A percentile compares a stretch with the other conserved stretches of the same genome.
phyloP scores from a whole-genome alignment of 2,329 filamentous ascomycete species.

The Tolypocladium album region DNA sequence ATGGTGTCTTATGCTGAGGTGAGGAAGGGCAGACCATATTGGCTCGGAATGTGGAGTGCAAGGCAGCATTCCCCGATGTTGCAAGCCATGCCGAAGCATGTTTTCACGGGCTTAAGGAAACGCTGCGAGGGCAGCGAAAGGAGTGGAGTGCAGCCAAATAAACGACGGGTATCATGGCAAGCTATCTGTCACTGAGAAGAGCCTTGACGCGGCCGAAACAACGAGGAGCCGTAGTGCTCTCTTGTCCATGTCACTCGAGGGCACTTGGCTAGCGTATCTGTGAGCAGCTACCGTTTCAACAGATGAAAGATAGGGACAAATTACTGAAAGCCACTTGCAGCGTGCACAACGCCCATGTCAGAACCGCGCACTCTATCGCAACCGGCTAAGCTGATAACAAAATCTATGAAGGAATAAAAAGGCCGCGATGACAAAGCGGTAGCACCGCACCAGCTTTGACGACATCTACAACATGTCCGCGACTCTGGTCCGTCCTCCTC shows the following conservation, averaged over 20 bases:
- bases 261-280: not conserved
- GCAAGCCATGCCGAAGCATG: not conserved
- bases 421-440: conserved; percentile 14
- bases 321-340: not conserved
- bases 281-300: no score
- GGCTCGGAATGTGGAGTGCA: not conserved
- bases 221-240: no score
- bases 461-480: conserved; percentile 13
- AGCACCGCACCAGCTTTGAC: conserved; percentile 3
- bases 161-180: not conserved
- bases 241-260: not conserved
- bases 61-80: no score
- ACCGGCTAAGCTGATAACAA: not conserved
- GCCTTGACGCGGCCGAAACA: not conserved
- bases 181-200: not conserved
- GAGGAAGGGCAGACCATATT: not conserved
- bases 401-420: not conserved
- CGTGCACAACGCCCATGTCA: no score
- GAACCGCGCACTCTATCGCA: not conserved
- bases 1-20: not conserved
- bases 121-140: not conserved
- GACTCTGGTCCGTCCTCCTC: not conserved
- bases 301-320: not conserved
- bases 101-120: not conserved
- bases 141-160: not conserved